Conservation (phyloP, 345 rosid species). For the Aquilaria sinensis region DNA sequence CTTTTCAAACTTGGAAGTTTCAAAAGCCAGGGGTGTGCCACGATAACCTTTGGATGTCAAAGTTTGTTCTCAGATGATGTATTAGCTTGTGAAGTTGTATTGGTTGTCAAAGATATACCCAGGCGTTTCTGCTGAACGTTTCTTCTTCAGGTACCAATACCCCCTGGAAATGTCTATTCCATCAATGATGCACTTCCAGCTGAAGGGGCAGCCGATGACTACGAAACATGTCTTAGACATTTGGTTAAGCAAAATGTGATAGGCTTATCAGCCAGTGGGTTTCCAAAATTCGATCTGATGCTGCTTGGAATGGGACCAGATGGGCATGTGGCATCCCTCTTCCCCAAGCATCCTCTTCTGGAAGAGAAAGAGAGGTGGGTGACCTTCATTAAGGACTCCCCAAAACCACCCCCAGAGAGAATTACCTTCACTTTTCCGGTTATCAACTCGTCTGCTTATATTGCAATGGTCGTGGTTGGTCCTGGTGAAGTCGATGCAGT, state of each 20-base stretch:
- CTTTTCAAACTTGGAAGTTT: too few species aligned
- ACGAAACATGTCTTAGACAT: constrained; percentile 66
- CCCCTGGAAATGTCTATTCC: constrained; percentile 57
- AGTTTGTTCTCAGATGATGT: too few species aligned
- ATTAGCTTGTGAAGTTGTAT: too few species aligned
- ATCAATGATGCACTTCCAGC: constrained; percentile 74
- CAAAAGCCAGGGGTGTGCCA: too few species aligned
- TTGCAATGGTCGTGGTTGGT: constrained; percentile 73
- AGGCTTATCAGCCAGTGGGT: constrained; percentile 40
- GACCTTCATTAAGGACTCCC: constrained; percentile 63
- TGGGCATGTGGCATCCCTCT: constrained; percentile 81
- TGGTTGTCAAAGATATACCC: too few species aligned
- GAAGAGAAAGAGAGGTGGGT: constrained; percentile 75
- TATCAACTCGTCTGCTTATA: constrained; percentile 65
- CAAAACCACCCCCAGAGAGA: constrained; percentile 83
- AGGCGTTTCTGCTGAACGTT: too few species aligned
- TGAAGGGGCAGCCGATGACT: constrained; percentile 85
- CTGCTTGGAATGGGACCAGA: constrained; percentile 94
- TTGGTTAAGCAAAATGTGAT: constrained; percentile 35
- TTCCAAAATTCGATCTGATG: constrained; percentile 81
- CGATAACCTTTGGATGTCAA: too few species aligned
- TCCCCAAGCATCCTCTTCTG: constrained; percentile 69
- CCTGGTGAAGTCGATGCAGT: constrained; percentile 60
- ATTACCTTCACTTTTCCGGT: constrained; percentile 85
- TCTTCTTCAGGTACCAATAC: constrained; percentile 51